Evolutionary conservation across 768 basidiomycete genomes (phyloP).

Genomic region (Filobasidium wieringae): DNA sequence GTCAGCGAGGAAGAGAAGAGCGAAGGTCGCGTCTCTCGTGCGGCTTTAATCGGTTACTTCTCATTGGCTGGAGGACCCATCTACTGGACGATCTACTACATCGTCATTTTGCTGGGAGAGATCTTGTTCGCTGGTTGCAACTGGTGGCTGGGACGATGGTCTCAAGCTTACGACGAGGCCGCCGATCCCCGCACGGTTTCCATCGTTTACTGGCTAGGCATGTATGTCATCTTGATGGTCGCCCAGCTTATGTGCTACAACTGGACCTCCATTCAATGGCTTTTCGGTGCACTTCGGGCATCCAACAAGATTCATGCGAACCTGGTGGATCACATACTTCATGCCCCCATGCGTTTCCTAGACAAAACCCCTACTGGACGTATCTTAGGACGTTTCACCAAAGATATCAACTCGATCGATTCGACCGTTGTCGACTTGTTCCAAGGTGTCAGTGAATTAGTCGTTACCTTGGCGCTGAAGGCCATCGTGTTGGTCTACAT

Average conservation of each 20-base stretch:
- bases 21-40: constrained; percentile 32
- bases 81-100: constrained; percentile 35
- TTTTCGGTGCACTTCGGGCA: constrained; percentile 31
- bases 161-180: constrained; percentile 28
- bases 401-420: constrained; percentile 36
- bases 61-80: constrained; percentile 33
- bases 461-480: constrained; percentile 26
- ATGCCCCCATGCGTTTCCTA: constrained; percentile 15
- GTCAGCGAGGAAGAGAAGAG: constrained; percentile 36
- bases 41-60: constrained; percentile 30
- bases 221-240: constrained; percentile 32
- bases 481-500: constrained; percentile 28
- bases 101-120: constrained; percentile 29
- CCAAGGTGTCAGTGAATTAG: constrained; percentile 23
- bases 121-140: constrained; percentile 25
- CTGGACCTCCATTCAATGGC: not conserved
- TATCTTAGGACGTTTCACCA: constrained; percentile 35
- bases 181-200: constrained; percentile 25
- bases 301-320: constrained; percentile 25
- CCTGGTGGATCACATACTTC: constrained; percentile 30
- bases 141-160: constrained; percentile 37
- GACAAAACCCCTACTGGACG: constrained; percentile 15
- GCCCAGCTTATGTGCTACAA: constrained; percentile 4
- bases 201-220: constrained; percentile 31
- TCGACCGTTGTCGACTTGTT: constrained; percentile 22